Evolutionary conservation across 371 early-diverging fungal species (phyloP), one percentile per base, ranked within the genome.

Genomic region (Blakeslea trispora): DNA sequence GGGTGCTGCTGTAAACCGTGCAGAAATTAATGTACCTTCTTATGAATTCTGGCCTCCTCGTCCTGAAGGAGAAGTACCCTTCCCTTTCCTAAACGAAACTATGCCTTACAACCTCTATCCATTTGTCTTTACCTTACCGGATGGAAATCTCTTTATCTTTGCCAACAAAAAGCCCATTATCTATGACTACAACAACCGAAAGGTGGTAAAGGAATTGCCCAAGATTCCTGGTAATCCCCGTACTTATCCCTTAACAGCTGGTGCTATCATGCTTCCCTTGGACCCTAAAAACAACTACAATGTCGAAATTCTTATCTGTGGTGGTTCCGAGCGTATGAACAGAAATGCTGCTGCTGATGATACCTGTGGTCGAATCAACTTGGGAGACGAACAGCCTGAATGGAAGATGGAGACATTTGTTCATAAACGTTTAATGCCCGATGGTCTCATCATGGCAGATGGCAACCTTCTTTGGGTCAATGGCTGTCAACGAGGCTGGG

Each of bases 41-140:
- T 78, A 69, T 48, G 74, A 74, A 54, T 78, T 72, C 45, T 78
- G 75, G 73, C 79, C 79, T 21, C 75, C 79, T 19, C 51, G 71
- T 32, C 50, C 65, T 2, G 59, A 64, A 41, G 75, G 71, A 13
- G 57, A 59, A n/a, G 57, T 75, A 11, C 52, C 50, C 58, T 52
- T 79, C 19, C 68, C 65, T 5, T 83, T 86, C 45, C 59, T 87
- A 7, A 70, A 71, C 7, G 81, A 84, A 32, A 84, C 85, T 0
- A 61, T 88, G 63, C 88, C 88, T 1, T 82, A 77, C 35, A 86
- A 88, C 55, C 58, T 86, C 28, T 86, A 82, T 41, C 83, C 81
- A 18, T 80, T 81, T 61, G 79, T 71, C 0, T 81, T 81, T 51
- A 55, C 71, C 7, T 56, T 84, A 3, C 84, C 84, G 2, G 77